Evolutionary conservation across 768 basidiomycete genomes (phyloP), one percentile per base, ranked within the genome.

Genomic region (Suillus variegatus): DNA sequence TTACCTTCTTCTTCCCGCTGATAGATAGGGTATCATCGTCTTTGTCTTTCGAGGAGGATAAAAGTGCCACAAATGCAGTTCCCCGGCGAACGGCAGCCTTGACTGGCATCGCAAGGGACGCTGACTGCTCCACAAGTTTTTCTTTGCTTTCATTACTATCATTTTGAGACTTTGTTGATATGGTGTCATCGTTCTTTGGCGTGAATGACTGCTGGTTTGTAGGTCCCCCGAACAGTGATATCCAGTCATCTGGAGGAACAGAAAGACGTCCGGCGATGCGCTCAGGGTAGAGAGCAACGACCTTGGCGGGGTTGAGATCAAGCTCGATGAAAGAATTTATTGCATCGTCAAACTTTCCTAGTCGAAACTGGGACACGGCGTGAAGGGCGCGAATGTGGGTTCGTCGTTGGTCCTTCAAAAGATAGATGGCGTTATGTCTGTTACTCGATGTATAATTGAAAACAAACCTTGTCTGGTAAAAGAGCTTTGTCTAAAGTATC

Each of bases 261-360:
- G 88, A 81, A 9, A 98, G 77, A 40, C 92, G 83, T 7, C 97
- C 97, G 1, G 94, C 85, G 4, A 99, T 85, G 14, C 82, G 81
- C 43, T 91, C 87, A 0, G 94, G 92, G 75, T 94, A 99, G 7
- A 99, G 79, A 2, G 95, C 91, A 25, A 99, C 84, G 4, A 99
- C 93, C 72, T 95, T 94, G 0, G 96, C 94, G 0, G 97, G 97
- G 71, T 96, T 96, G 69, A 95, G 82, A 68, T 98, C 91, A 49
- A 97, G 88, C 49, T 91, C 87, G 57, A 95, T 85, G 75, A 99
- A 95, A 0, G 88, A 86, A 72, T 97, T 89, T 64, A 98, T 90
- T 1, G 97, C 95, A 1, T 81, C 78, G 66, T 92, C 89, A 71
- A 87, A 96, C 64, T 88, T 83, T 9, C 83, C 85, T 9, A 81